Evolutionary conservation across 495 filamentous ascomycete genomes (phyloP), one percentile per base, ranked within the genome.

Genomic region (Antarctomyces pellizariae): DNA sequence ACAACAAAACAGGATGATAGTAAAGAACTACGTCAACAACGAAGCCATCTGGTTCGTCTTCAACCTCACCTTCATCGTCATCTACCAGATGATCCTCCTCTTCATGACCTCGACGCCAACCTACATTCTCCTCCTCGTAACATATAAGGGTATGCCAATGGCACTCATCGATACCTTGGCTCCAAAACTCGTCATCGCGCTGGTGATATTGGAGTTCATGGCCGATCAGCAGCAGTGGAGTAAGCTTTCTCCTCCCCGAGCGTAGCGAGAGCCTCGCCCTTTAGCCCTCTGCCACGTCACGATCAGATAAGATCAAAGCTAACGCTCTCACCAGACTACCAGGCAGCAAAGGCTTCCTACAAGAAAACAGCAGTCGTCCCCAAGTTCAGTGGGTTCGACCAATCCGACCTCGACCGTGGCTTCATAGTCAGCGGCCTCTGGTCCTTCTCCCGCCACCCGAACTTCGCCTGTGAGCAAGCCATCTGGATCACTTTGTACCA

Each of bases 181-280:
- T 52, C 58, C 74, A 7, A 55, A 67, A 25, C 44, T 56, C 13
- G 50, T 82, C 29, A 54, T 92, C 28, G 59, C 59, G 23, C 63
- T 84, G 18, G 56, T 95, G 3, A 38, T 79, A 6, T 52, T 75
- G 26, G 77, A 86, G 37, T 71, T 55, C 47, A 61, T 89, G 40
- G 78, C 82, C 40, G 89, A 99, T 43, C 67, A 84, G 35, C 78
- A 92, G 44, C 84, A 93, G 47, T 99, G 89, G 89, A 58, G 67
- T 70, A 47, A 33, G 59, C 20, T 14, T 28, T 15, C 33, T 10
- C 28, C 6, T 25, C 20, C 15, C 7, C n/a, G n/a, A n/a, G n/a
- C n/a, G n/a, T n/a, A n/a, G n/a, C n/a, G n/a, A n/a, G n/a, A n/a
- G n/a, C n/a, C n/a, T n/a, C n/a, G n/a, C n/a, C n/a, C 10, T 8